Evolutionary conservation across 768 basidiomycete species (phyloP).

Genomic region (Russula vinacea): DNA sequence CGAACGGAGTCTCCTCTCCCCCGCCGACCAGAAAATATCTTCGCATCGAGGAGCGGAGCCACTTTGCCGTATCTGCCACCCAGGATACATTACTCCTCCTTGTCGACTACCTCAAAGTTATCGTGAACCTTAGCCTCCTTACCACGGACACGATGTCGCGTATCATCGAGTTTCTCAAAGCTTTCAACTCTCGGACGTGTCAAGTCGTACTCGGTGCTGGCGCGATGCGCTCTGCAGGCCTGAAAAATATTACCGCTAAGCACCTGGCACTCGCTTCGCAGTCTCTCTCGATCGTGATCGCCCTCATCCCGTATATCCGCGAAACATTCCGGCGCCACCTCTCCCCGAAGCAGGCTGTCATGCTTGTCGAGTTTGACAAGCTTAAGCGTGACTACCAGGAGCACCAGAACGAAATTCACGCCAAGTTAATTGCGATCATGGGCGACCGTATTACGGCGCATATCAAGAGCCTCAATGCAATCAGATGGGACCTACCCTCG

Average conservation of each 20-base stretch:
- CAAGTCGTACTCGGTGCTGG: conserved; percentile 98
- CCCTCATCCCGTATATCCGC: conserved; percentile 92
- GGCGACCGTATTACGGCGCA: conserved; percentile 87
- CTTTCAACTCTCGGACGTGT: conserved; percentile 96
- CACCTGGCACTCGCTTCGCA: conserved; percentile 97
- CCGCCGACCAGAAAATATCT: conserved; percentile 50
- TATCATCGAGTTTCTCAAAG: conserved; percentile 92
- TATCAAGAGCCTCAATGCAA: conserved; percentile 71
- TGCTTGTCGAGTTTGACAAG: conserved; percentile 97
- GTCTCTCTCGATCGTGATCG: conserved; percentile 89
- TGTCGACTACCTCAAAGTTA: conserved; percentile 81
- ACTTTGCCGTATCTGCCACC: conserved; percentile 85
- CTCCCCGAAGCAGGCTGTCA: conserved; percentile 91
- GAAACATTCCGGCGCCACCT: conserved; percentile 94
- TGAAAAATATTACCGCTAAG: conserved; percentile 98
- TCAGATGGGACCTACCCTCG: conserved; percentile 73
- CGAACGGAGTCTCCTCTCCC: conserved; percentile 25
- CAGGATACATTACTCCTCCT: conserved; percentile 68
- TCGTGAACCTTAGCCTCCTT: conserved; percentile 82
- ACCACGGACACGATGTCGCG: conserved; percentile 95
- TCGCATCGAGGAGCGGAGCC: conserved; percentile 78
- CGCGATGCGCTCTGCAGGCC: conserved; percentile 96
- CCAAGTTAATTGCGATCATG: conserved; percentile 98
- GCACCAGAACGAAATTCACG: conserved; percentile 98
- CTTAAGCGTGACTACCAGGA: conserved; percentile 99